Conservation (phyloP, 129 eudicot genomes). For the Flaveria robusta region DNA sequence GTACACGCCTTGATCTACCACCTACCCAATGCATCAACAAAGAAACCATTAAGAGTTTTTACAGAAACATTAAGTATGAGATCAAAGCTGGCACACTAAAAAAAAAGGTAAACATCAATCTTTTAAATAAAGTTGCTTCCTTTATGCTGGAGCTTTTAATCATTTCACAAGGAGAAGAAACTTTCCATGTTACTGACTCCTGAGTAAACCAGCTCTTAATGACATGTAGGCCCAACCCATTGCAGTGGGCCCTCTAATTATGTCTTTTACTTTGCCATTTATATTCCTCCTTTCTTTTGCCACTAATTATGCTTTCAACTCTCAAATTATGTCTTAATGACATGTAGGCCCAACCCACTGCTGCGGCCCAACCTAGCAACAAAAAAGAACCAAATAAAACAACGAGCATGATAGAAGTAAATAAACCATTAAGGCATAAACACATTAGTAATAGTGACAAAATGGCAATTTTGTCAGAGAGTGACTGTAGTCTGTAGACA, state of each 20-base stretch:
- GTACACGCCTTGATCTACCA: too few species aligned
- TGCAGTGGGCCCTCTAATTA: background rate
- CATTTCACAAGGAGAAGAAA: conserved; percentile 1
- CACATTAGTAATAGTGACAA: too few species aligned
- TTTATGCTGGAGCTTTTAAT: background rate
- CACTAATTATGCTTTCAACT: too few species aligned
- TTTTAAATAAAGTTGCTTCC: background rate
- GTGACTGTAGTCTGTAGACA: too few species aligned
- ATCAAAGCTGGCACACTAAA: background rate
- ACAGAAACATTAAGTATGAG: background rate
- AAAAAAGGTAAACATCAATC: too few species aligned
- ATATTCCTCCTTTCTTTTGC: background rate
- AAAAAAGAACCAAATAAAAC: too few species aligned
- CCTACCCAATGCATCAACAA: too few species aligned
- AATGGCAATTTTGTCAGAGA: too few species aligned
- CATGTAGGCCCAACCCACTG: too few species aligned
- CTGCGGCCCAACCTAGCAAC: background rate
- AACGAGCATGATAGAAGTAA: too few species aligned
- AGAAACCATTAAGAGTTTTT: background rate
- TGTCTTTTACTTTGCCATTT: background rate
- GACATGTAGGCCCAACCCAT: background rate
- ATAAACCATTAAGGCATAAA: too few species aligned
- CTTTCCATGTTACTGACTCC: conserved; percentile 1
- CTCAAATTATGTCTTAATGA: too few species aligned
- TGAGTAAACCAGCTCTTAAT: background rate